Conservation (phyloP, 345 rosid species). For the Salix caprea region DNA sequence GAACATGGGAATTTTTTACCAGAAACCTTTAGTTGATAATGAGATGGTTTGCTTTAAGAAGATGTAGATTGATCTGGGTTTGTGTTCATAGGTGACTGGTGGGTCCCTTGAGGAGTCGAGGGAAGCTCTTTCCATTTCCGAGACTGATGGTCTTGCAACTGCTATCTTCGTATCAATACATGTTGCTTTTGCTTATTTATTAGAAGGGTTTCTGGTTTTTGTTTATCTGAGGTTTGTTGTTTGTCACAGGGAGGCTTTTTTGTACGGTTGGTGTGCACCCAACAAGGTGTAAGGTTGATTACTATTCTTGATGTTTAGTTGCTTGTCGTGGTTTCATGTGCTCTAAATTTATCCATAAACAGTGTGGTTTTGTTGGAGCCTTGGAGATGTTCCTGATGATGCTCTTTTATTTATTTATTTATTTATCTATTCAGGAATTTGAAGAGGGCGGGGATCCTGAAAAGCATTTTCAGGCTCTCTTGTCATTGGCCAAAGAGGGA, state of each 20-base stretch:
- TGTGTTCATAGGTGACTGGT: slow-evolving; percentile 72
- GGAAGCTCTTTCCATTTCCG: slow-evolving; percentile 95
- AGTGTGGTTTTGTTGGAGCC: background rate
- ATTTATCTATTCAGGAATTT: slow-evolving; percentile 55
- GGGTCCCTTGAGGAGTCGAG: slow-evolving; percentile 88
- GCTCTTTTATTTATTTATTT: background rate
- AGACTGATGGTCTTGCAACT: slow-evolving; percentile 63
- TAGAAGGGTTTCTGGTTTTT: background rate
- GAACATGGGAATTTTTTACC: background rate
- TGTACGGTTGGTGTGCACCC: slow-evolving; percentile 98
- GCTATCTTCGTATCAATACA: background rate
- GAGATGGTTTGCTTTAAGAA: background rate
- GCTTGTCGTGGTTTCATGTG: background rate
- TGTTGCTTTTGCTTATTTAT: background rate
- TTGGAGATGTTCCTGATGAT: slow-evolving; percentile 14
- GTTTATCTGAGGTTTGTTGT: slow-evolving; percentile 8
- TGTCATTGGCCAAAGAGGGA: slow-evolving; percentile 74
- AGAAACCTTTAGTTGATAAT: background rate
- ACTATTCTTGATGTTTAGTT: slow-evolving; percentile 10
- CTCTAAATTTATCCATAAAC: background rate
- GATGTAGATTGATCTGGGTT: background rate
- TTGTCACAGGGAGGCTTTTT: slow-evolving; percentile 68
- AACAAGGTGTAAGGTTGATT: slow-evolving; percentile 78
- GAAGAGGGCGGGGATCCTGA: slow-evolving; percentile 88
- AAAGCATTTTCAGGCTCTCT: slow-evolving; percentile 74